These are phyloP conservation scores for Triticum aestivum DNA, from an alignment of 176 grass and related monocot genomes.

Conservation along the genomic window IWGSC_CS_RefSeq_v2.1 NC_057813.1:755535325-755535824, in stretches of 20 bases:
- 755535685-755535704: neutral
- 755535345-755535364: conserved; percentile 65
- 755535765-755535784: neutral
- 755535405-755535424: conserved; percentile 92
- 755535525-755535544: neutral
- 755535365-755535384: conserved; percentile 69
- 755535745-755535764: neutral
- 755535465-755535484: conserved; percentile 88
- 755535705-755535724: neutral
- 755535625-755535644: conserved; percentile 33
- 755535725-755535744: conserved; percentile 27
- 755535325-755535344: conserved; percentile 74
- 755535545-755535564: conserved; percentile 77
- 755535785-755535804: neutral
- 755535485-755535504: conserved; percentile 93
- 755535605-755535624: neutral
- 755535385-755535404: conserved; percentile 80
- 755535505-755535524: conserved; percentile 69
- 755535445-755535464: conserved; percentile 90
- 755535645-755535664: conserved; percentile 67
- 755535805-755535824: conserved; percentile 34
- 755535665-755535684: conserved; percentile 53
- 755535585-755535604: conserved; percentile 37
- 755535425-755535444: conserved; percentile 75
- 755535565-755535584: conserved; percentile 66